A percentile compares a stretch with the other conserved stretches of the same genome.
These are phyloP conservation scores for Colletotrichum ledebouriae DNA, from an alignment of 2,329 filamentous ascomycete genomes.

Conservation along the genomic window DNA sequence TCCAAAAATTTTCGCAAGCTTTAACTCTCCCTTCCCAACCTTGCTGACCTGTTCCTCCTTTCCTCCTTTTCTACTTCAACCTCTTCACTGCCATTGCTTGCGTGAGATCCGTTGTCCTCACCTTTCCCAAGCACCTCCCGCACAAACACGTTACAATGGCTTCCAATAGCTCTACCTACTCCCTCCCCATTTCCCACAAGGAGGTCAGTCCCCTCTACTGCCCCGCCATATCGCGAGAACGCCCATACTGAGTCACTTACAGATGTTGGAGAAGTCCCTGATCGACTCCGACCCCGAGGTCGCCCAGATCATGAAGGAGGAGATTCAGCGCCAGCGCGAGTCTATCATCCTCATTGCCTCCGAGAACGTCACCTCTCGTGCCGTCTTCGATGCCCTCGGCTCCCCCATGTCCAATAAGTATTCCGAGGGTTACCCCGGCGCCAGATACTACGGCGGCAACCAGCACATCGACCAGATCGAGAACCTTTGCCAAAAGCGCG, in stretches of 20 bases:
- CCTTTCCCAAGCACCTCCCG: conserved; percentile 13
- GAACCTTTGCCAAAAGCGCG: conserved; percentile 93
- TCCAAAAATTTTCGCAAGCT: conserved; percentile 34
- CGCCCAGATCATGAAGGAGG: conserved; percentile 94
- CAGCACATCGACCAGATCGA: conserved; percentile 98
- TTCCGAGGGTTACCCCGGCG: conserved; percentile 97
- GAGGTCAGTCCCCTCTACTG: conserved; percentile 56
- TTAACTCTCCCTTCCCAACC: conserved; percentile 38
- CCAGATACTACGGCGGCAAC: conserved; percentile 99
- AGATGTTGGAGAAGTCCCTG: conserved; percentile 97
- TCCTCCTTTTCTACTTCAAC: conserved; percentile 14
- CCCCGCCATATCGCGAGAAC: conserved; percentile 39
- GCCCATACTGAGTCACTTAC: conserved; percentile 51
- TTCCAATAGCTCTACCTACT: conserved; percentile 61
- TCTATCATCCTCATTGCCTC: conserved; percentile 99
- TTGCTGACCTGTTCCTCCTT: conserved; percentile 15
- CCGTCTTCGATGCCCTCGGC: conserved; percentile 97
- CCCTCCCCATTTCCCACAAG: conserved; percentile 67
- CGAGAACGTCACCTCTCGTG: conserved; percentile 98
- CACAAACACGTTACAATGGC: conserved; percentile 53
- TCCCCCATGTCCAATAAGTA: conserved; percentile 99
- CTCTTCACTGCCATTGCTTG: conserved; percentile 39
- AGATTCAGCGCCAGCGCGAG: conserved; percentile 97
- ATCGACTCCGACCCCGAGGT: conserved; percentile 94
- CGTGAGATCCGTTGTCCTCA: conserved; percentile 27